phyloP scores from a whole-genome alignment of 306 rosid genomes.

The Datisca glomerata region DNA sequence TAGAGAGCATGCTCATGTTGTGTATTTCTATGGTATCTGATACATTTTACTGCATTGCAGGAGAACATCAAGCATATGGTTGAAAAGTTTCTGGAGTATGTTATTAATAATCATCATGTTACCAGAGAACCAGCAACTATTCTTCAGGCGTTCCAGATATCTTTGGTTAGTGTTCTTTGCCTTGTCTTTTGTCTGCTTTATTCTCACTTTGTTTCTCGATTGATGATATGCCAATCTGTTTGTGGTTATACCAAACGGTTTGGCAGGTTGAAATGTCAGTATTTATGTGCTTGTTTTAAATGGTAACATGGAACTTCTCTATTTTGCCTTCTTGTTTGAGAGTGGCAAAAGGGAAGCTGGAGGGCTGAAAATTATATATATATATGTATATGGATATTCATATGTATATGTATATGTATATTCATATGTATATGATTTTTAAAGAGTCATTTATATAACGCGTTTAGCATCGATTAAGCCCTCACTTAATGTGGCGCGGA shows the following conservation, averaged over 20 bases:
- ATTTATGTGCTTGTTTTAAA: neutral
- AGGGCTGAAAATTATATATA: no score
- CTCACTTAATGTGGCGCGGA: no score
- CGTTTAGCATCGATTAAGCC: no score
- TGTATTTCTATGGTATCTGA: neutral
- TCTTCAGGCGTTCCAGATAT: conserved; percentile 70
- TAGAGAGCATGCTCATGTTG: no score
- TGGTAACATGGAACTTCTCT: neutral
- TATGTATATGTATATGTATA: no score
- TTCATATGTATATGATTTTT: no score
- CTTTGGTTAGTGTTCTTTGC: conserved; percentile 52
- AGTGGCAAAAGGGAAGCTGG: neutral
- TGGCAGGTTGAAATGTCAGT: neutral
- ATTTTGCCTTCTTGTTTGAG: neutral
- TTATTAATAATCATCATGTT: conserved; percentile 50
- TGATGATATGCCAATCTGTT: no score
- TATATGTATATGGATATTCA: no score
- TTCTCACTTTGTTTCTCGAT: conserved; percentile 8
- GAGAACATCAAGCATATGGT: conserved; percentile 32
- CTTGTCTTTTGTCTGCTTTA: conserved; percentile 5
- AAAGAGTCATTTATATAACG: no score
- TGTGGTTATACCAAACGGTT: no score
- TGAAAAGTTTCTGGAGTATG: conserved; percentile 44
- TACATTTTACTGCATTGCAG: conserved; percentile 31
- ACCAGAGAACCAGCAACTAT: conserved; percentile 30